Percentiles rank a stretch among this genome's conserved stretches.
Evolutionary conservation across 2,329 filamentous ascomycete species (phyloP).

Genomic region (Exophiala phaeomuriformis): DNA sequence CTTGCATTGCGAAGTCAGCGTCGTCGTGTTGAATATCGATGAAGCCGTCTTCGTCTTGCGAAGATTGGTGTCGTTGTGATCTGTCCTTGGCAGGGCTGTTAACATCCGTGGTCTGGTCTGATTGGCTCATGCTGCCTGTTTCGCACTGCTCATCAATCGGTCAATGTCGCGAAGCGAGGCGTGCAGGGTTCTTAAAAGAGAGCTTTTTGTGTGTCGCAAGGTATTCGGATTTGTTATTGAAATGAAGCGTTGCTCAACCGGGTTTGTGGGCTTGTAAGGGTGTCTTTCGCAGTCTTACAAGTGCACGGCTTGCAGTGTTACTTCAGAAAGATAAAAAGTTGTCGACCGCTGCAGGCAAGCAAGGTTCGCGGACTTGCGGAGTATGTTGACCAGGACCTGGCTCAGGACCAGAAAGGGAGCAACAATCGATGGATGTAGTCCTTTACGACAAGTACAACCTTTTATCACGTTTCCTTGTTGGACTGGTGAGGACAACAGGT

Average conservation of each 20-base stretch:
- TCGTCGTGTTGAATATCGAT: conserved; percentile 24
- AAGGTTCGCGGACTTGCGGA: not conserved
- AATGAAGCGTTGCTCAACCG: not conserved
- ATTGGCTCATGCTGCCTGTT: conserved; percentile 11
- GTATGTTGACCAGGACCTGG: not conserved
- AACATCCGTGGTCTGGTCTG: not conserved
- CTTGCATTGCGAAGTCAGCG: conserved; percentile 21
- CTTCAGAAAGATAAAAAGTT: not conserved
- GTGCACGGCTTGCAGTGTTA: too few relatives aligned
- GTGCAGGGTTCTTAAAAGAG: not conserved
- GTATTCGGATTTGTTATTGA: not conserved
- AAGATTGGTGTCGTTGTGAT: conserved; percentile 9
- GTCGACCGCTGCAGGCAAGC: not conserved
- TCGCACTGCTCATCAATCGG: not conserved
- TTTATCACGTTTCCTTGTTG: too few relatives aligned
- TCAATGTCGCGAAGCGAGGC: not conserved
- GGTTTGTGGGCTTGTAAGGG: too few relatives aligned
- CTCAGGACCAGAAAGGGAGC: not conserved
- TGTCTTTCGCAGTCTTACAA: too few relatives aligned
- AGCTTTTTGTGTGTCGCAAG: not conserved
- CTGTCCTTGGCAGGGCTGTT: conserved; percentile 18
- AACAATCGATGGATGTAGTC: not conserved
- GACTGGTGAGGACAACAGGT: not conserved
- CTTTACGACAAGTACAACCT: not conserved
- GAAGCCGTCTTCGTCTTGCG: conserved; percentile 26